Conservation (phyloP, 2,329 filamentous ascomycete species). For the Stylonectria norvegica region DNA sequence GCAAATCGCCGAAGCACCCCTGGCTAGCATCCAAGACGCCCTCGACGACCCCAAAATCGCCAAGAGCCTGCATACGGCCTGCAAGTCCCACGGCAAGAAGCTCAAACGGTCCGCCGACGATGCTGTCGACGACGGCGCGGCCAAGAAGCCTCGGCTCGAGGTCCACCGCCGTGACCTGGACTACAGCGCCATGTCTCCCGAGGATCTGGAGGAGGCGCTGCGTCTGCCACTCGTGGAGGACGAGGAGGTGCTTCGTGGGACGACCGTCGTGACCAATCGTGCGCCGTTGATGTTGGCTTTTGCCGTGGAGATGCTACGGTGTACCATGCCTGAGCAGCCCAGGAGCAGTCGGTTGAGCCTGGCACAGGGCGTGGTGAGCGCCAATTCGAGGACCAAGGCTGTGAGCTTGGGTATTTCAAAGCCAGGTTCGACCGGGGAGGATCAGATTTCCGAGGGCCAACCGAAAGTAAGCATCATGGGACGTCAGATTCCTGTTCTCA, state of each 20-base stretch:
- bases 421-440: conserved; percentile 61
- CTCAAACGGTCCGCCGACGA: conserved; percentile 31
- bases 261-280: conserved; percentile 68
- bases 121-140: conserved; percentile 5
- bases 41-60: conserved; percentile 49
- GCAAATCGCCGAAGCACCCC: conserved; percentile 50
- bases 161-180: conserved; percentile 35
- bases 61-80: conserved; percentile 50
- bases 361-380: conserved; percentile 78
- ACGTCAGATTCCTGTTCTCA: conserved; percentile 70
- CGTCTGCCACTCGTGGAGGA: conserved; percentile 55
- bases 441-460: conserved; percentile 72
- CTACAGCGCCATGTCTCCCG: conserved; percentile 44
- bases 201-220: conserved; percentile 61
- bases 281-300: conserved; percentile 82
- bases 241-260: conserved; percentile 56
- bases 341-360: conserved; percentile 79
- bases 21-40: conserved; percentile 43
- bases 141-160: conserved; percentile 34
- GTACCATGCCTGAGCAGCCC: conserved; percentile 83
- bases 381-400: conserved; percentile 75
- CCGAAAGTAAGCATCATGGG: conserved; percentile 70
- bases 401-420: conserved; percentile 69
- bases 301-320: conserved; percentile 67
- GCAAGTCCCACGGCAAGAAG: conserved; percentile 49